Evolutionary conservation across 805 yeast species (phyloP).

Genomic region (Kurtzmaniella cleridarum): DNA sequence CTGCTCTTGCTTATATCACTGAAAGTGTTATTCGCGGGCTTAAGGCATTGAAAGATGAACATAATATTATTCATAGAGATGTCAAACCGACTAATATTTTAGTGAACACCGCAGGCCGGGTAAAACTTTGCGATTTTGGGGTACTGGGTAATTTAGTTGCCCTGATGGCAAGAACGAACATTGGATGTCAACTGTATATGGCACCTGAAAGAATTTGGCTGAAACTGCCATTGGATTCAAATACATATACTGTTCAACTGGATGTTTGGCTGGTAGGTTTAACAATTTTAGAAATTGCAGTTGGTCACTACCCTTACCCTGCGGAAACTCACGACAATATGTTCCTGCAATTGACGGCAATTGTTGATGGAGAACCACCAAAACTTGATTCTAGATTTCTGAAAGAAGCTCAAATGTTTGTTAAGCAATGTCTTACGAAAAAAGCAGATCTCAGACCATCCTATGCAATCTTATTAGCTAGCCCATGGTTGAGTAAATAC

Average conservation of each 20-base stretch:
- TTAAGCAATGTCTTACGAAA: constrained; percentile 70
- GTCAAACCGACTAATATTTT: constrained; percentile 94
- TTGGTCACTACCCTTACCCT: constrained; percentile 93
- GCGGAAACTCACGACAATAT: constrained; percentile 88
- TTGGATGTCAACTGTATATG: constrained; percentile 98
- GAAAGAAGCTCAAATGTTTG: constrained; percentile 77
- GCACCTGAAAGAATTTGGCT: constrained; percentile 94
- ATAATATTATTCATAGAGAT: constrained; percentile 92
- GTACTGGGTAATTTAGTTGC: constrained; percentile 94
- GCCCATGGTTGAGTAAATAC: constrained; percentile 74
- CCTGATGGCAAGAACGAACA: constrained; percentile 88
- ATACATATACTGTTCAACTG: constrained; percentile 83
- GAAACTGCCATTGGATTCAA: constrained; percentile 60
- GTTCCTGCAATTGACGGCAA: constrained; percentile 89
- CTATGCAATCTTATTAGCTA: constrained; percentile 66
- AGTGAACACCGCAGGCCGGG: constrained; percentile 76
- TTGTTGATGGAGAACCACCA: constrained; percentile 98
- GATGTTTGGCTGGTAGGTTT: constrained; percentile 95
- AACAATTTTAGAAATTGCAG: constrained; percentile 82
- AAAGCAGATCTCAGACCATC: constrained; percentile 77
- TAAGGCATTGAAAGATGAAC: constrained; percentile 78
- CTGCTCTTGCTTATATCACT: constrained; percentile 72
- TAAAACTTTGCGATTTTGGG: constrained; percentile 93
- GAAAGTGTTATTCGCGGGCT: constrained; percentile 78
- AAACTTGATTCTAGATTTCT: constrained; percentile 62